Evolutionary conservation across 2,329 filamentous ascomycete species (phyloP), one percentile per base, ranked within the genome.

Genomic region (Fusarium sp.): DNA sequence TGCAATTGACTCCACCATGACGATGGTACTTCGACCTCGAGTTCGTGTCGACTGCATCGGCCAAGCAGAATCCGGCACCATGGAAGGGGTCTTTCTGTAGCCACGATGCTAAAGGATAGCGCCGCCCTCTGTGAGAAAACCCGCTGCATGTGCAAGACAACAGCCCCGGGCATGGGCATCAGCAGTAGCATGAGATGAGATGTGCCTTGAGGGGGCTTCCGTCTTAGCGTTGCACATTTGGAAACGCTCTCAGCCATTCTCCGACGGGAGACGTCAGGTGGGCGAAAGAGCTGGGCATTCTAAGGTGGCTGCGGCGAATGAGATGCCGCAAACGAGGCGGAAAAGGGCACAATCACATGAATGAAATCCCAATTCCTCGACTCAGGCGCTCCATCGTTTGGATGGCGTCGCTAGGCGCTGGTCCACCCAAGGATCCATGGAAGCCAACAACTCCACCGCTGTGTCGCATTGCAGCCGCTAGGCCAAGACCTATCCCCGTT

Each of bases 1-100:
- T 75, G 68, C 57, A 74, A 58, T 22, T 11, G 45, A 69, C 73
- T 74, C 73, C 73, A 75, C 73, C 72, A 74, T 74, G 72, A 74
- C 72, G 72, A 74, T 61, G 52, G 61, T 57, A 31, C 60, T 50
- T 35, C 62, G 40, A 50, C 54, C 45, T 36, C 47, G 47, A 52
- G 63, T 71, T 70, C 62, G 50, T 59, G 56, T 65, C 63, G 54
- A 31, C 27, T 60, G n/a, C 42, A 64, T 31, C 59, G 57, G 40
- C 50, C 40, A 63, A 66, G 62, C 50, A 56, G 54, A 66, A 63
- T 63, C 64, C 64, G 59, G 38, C 64, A 57, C 36, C 18, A 36
- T 25, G 52, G 18, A 66, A 40, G 50, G 59, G 22, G 25, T 42
- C 6, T 22, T 25, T 18, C 13, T 66, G 33, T 33, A 11, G 31